These are phyloP conservation scores for Paradendryphiella salina DNA, from an alignment of 2,329 filamentous ascomycete species.

Conservation along the genomic window DNA sequence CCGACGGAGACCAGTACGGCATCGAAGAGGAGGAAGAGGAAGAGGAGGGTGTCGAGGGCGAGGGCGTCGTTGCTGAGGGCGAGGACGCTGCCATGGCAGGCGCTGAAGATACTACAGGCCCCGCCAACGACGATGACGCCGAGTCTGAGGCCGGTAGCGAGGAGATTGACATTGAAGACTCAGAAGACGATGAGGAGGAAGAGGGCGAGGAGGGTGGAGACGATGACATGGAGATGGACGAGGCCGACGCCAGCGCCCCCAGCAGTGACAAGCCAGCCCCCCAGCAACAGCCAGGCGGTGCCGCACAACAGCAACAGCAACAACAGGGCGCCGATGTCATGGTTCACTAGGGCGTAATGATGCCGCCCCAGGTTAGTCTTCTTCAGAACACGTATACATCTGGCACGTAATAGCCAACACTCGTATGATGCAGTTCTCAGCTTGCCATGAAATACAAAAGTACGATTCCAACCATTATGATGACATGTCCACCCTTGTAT, in stretches of 20 bases:
- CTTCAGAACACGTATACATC: constrained; percentile 1
- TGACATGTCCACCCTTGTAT: neutral
- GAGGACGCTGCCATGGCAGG: constrained; percentile 79
- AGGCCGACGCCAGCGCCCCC: constrained; percentile 49
- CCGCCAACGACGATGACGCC: constrained; percentile 65
- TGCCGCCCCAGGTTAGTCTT: neutral
- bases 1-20: constrained; percentile 84
- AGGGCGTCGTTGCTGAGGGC: constrained; percentile 54
- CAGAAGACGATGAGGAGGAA: constrained; percentile 72
- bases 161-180: constrained; percentile 76
- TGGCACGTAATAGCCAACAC: neutral
- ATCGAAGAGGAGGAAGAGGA: constrained; percentile 76
- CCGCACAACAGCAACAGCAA: constrained; percentile 28
- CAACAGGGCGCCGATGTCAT: constrained; percentile 44
- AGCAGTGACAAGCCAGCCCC: constrained; percentile 41
- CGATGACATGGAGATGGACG: constrained; percentile 62
- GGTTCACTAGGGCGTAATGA: constrained; percentile 41
- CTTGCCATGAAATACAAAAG: constrained; percentile 1
- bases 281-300: constrained; percentile 31
- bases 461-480: neutral
- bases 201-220: constrained; percentile 61
- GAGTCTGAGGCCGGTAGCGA: constrained; percentile 75
- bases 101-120: constrained; percentile 59
- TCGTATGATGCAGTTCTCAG: constrained; percentile 5
- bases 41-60: constrained; percentile 61